Evolutionary conservation across 768 basidiomycete genomes (phyloP), one percentile per base, ranked within the genome.

Genomic region (Russula compacta): DNA sequence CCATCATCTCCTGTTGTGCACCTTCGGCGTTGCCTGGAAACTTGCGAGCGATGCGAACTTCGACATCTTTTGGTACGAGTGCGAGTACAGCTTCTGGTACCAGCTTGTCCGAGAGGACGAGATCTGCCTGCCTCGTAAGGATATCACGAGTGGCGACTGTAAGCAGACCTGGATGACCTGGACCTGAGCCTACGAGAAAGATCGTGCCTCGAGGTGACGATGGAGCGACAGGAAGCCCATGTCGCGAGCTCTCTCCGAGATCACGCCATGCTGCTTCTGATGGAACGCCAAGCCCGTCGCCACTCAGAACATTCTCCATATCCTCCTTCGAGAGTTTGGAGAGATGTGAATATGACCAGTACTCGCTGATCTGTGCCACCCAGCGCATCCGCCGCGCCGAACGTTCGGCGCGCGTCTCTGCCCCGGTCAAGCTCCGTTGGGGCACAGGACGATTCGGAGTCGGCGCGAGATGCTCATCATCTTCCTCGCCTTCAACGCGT

Each of bases 21-120:
- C 87, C 87, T 52, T 99, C 95, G 2, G 93, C 92, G 70, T 98
- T 98, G 0, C 97, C 97, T 0, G 97, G 97, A 75, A 95, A 98
- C 69, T 99, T 99, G 66, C 87, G 87, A 17, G 97, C 97, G 67
- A 98, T 97, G 51, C 86, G 85, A 8, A 98, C 79, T 58, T 86
- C 80, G 0, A 86, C 81, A 32, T 76, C 73, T 6, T 77, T 71
- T 0, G 95, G 95, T 55, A 98, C 90, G 32, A 98, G 77, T 0
- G 81, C 84, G 19, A 99, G 83, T 9, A 99, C 88, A 8, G 86
- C 84, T 14, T 86, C 80, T 0, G 95, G 95, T 2, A 98, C 95
- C 33, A 99, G 87, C 69, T 99, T 99, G 75, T 99, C 97, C 14
- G 93, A 90, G 12, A 99, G 82, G 11, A 98, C 91, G 29, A 97